Conservation (phyloP, 2,329 filamentous ascomycete genomes). For the Cordyceps tenuipes region DNA sequence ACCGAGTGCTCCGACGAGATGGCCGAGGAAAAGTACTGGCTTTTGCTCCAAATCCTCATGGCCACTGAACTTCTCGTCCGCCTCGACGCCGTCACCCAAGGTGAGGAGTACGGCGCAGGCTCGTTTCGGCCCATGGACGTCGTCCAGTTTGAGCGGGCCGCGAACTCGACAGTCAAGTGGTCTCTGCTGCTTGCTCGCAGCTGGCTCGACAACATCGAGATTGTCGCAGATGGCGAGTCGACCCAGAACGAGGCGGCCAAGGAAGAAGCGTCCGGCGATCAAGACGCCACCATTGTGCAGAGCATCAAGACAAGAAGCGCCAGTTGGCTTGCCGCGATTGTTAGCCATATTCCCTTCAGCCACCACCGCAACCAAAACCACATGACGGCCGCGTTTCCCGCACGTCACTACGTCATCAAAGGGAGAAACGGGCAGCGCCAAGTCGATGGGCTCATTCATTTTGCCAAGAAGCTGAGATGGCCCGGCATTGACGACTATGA, state of each 20-base stretch:
- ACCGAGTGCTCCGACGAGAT: conserved; percentile 40
- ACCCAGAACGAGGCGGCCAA: not conserved
- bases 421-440: conserved; percentile 51
- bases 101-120: conserved; percentile 46
- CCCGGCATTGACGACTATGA: conserved; percentile 49
- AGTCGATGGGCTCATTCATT: conserved; percentile 53
- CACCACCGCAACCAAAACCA: conserved; percentile 30
- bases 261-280: conserved; percentile 1
- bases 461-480: conserved; percentile 55
- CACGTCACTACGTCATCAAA: conserved; percentile 39
- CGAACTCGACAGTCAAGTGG: conserved; percentile 57
- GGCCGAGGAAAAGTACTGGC: conserved; percentile 57
- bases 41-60: conserved; percentile 56
- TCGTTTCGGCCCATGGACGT: conserved; percentile 48
- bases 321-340: conserved; percentile 51
- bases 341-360: conserved; percentile 43
- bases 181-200: conserved; percentile 54
- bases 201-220: conserved; percentile 60
- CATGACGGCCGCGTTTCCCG: conserved; percentile 21
- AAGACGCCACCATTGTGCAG: conserved; percentile 13
- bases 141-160: conserved; percentile 52
- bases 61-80: conserved; percentile 58
- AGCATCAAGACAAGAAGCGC: conserved; percentile 20
- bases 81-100: conserved; percentile 54
- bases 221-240: conserved; percentile 36